phyloP scores from a whole-genome alignment of 2,329 filamentous ascomycete species.

The Alternaria solani region DNA sequence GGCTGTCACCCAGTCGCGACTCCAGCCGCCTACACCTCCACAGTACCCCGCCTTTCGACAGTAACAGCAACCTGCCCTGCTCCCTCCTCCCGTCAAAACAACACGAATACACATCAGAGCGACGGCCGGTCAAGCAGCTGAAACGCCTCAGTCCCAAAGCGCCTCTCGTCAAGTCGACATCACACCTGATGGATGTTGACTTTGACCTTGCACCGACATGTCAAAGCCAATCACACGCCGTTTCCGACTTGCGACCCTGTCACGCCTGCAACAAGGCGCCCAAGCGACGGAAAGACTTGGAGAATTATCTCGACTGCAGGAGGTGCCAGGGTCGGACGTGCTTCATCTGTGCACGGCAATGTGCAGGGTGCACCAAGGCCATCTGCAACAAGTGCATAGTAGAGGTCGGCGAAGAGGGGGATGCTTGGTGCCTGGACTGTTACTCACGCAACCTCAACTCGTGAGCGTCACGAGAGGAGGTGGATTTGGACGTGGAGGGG shows the following conservation, averaged over 20 bases:
- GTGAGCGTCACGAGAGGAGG: slow-evolving; percentile 3
- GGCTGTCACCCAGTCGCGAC: slow-evolving; percentile 20
- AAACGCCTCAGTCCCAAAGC: slow-evolving; percentile 36
- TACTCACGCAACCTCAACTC: slow-evolving; percentile 38
- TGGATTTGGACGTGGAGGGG: neutral
- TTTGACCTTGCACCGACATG: slow-evolving; percentile 16
- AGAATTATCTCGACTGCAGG: slow-evolving; percentile 70
- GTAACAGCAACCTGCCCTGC: slow-evolving; percentile 25
- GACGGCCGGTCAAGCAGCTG: slow-evolving; percentile 44
- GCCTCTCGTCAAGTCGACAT: slow-evolving; percentile 38
- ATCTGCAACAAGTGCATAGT: slow-evolving; percentile 75
- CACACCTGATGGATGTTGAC: slow-evolving; percentile 46
- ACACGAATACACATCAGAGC: slow-evolving; percentile 24
- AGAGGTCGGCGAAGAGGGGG: slow-evolving; percentile 69
- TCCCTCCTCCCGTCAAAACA: slow-evolving; percentile 12
- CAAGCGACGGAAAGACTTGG: slow-evolving; percentile 70
- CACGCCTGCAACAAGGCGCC: slow-evolving; percentile 73
- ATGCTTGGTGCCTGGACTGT: slow-evolving; percentile 72
- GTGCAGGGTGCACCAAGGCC: slow-evolving; percentile 59
- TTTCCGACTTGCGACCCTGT: slow-evolving; percentile 59
- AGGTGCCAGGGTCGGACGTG: slow-evolving; percentile 70
- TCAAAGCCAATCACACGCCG: slow-evolving; percentile 12
- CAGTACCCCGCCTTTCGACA: slow-evolving; percentile 23
- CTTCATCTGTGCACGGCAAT: slow-evolving; percentile 73
- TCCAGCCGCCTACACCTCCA: slow-evolving; percentile 21